Evolutionary conservation across 2,329 filamentous ascomycete species (phyloP), one percentile per base, ranked within the genome.

Genomic region (Colletotrichum gigasporum): DNA sequence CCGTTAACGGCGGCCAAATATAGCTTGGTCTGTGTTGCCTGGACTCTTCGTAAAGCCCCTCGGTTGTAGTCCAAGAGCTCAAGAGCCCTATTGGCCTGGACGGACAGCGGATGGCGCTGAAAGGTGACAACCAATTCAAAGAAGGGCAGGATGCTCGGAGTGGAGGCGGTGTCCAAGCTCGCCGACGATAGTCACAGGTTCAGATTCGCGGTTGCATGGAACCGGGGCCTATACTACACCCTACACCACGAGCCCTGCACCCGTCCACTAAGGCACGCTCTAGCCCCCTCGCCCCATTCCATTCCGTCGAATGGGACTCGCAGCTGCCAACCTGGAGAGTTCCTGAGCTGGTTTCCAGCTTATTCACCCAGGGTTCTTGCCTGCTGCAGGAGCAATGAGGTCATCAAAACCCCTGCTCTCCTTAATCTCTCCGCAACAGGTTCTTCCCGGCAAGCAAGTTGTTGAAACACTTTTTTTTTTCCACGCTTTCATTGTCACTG

Each of bases 371-470:
- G 56, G 56, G 61, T 41, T 56, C 26, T 16, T 35, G 56, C 61
- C 34, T 64, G 61, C 48, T 20, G 24, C 28, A 61, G 48, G 9
- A 48, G 48, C 56, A 41, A 54, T 64, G 61, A 64, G 61, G 61
- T 64, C 61, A 61, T 50, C 56, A 61, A 64, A 59, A 22, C 28
- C 34, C 57, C 57, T 61, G 48, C 35, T 44, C 48, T 54, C 48
- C 56, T 64, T 64, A 55, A 64, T 64, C 61, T 64, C 61, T 64
- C 24, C 48, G 48, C 42, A 50, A 61, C 61, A 54, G 48, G 47
- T 48, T 54, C 32, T 64, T 61, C 56, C 61, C 42, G 42, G 48
- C 14, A 47, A 35, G 24, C 55, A 48, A 32, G 45, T 39, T 32
- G 47, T 35, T 42, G 44, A 53, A 58, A 53, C 45, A 37, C 37